These are phyloP conservation scores for Ramalina peruviana DNA, from an alignment of 495 filamentous ascomycete genomes.

Conservation along the genomic window DNA sequence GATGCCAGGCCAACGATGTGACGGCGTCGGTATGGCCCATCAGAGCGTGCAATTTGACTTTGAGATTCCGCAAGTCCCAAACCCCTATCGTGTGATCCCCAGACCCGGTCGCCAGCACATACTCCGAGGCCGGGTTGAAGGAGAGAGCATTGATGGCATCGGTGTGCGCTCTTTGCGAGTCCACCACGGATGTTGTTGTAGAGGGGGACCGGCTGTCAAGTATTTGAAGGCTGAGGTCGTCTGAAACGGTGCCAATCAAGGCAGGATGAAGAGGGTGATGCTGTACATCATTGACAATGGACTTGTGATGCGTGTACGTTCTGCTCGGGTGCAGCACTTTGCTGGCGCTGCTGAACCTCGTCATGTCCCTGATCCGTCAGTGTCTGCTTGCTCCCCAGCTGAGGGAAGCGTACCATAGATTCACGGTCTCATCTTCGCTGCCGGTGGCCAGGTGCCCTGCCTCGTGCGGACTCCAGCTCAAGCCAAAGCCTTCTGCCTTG, in stretches of 20 bases:
- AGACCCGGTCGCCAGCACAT: constrained; percentile 78
- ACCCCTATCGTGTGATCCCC: constrained; percentile 88
- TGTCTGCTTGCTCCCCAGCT: constrained; percentile 1
- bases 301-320: constrained; percentile 75
- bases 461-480: constrained; percentile 80
- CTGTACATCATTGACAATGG: constrained; percentile 93
- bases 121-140: constrained; percentile 82
- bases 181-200: constrained; percentile 46
- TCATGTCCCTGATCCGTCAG: constrained; percentile 52
- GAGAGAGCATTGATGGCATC: constrained; percentile 91
- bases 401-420: constrained; percentile 54
- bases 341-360: constrained; percentile 51
- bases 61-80: constrained; percentile 87
- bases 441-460: constrained; percentile 77
- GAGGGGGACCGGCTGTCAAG: constrained; percentile 61
- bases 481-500: constrained; percentile 79
- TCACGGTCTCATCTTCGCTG: constrained; percentile 79
- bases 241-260: constrained; percentile 85
- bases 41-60: constrained; percentile 69
- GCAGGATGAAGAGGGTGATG: constrained; percentile 71
- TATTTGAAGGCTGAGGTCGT: constrained; percentile 86
- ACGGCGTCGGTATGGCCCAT: constrained; percentile 79
- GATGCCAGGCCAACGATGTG: constrained; percentile 87
- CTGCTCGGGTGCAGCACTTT: constrained; percentile 53
- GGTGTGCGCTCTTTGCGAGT: constrained; percentile 53